Conservation (phyloP, 1,139 yeast species). For the Insectozyma bohioensis region DNA sequence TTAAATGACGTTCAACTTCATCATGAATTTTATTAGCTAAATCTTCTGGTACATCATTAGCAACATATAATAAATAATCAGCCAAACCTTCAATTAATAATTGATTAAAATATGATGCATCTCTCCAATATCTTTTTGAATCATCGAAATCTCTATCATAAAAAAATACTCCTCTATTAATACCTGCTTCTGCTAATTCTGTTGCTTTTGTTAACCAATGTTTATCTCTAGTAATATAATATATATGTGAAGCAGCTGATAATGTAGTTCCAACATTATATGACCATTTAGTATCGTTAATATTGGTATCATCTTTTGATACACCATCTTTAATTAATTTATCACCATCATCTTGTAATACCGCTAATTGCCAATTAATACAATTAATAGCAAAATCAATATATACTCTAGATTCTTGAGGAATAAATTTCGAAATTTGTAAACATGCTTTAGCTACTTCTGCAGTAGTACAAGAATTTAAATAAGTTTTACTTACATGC, state of each 20-base stretch:
- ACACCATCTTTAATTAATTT: slow-evolving; percentile 64
- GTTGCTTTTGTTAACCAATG: slow-evolving; percentile 59
- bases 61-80: slow-evolving; percentile 56
- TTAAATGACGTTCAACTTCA: slow-evolving; percentile 51
- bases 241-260: slow-evolving; percentile 54
- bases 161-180: slow-evolving; percentile 54
- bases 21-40: slow-evolving; percentile 35
- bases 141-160: slow-evolving; percentile 66
- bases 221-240: slow-evolving; percentile 50
- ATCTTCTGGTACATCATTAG: slow-evolving; percentile 43
- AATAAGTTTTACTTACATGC: slow-evolving; percentile 61
- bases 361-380: slow-evolving; percentile 53
- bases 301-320: slow-evolving; percentile 45
- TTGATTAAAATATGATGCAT: slow-evolving; percentile 63
- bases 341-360: slow-evolving; percentile 54
- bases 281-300: slow-evolving; percentile 61
- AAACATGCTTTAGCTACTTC: slow-evolving; percentile 70
- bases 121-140: slow-evolving; percentile 64
- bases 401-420: slow-evolving; percentile 43
- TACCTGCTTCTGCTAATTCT: slow-evolving; percentile 59
- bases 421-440: slow-evolving; percentile 55
- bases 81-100: slow-evolving; percentile 68
- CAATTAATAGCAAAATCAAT: slow-evolving; percentile 55
- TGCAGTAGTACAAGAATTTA: slow-evolving; percentile 68
- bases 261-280: slow-evolving; percentile 69